These are phyloP conservation scores for Rehmannia glutinosa DNA, from an alignment of 257 asterid genomes.

Conservation along the genomic window DNA sequence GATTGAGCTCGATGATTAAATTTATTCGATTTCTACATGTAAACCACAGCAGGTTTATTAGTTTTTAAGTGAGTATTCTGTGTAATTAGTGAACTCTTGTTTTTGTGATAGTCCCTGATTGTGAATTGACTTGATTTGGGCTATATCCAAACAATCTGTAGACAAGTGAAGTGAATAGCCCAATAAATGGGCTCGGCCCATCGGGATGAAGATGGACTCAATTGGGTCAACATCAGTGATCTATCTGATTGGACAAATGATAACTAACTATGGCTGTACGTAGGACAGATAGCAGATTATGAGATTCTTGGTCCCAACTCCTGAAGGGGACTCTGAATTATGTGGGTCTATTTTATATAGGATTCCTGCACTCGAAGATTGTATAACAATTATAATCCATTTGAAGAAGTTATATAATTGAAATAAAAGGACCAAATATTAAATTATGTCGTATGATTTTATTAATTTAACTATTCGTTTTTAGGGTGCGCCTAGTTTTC, in stretches of 20 bases:
- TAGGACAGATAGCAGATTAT: constrained; percentile 8
- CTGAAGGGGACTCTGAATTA: not conserved
- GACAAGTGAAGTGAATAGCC: no score
- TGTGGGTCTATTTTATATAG: constrained; percentile 5
- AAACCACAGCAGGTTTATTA: no score
- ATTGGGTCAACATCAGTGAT: constrained; percentile 13
- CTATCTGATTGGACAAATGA: constrained; percentile 17
- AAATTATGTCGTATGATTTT: not conserved
- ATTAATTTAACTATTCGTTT: not conserved
- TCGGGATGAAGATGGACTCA: not conserved
- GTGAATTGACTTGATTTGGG: no score
- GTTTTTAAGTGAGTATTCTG: no score
- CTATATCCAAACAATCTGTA: no score
- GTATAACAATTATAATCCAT: not conserved
- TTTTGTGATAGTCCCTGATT: no score
- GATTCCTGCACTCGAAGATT: not conserved
- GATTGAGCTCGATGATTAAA: no score
- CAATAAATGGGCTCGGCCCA: not conserved
- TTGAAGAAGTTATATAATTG: not conserved
- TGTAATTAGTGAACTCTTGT: no score
- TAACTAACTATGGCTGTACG: not conserved
- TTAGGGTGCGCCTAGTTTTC: not conserved
- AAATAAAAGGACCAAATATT: no score
- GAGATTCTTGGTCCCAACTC: constrained; percentile 27
- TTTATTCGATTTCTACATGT: no score